These are phyloP conservation scores for Aureobasidium namibiae DNA, from an alignment of 2,329 filamentous ascomycete genomes.

Conservation along the genomic window DNA sequence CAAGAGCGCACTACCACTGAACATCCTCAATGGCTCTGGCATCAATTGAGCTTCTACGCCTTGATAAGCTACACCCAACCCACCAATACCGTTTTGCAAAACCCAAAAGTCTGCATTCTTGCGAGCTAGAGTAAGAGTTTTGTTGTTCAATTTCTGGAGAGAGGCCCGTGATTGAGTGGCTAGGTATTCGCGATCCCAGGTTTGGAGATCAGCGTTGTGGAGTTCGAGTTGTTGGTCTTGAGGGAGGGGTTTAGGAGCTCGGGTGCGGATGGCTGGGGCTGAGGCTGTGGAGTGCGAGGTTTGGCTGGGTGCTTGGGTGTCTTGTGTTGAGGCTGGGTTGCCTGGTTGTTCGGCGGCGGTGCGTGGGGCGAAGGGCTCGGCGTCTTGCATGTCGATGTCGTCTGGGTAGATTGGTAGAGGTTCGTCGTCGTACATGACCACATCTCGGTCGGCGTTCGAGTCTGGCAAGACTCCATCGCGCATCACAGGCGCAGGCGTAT, in stretches of 20 bases:
- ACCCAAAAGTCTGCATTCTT: conserved; percentile 57
- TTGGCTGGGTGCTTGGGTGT: conserved; percentile 15
- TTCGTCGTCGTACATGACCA: conserved; percentile 2
- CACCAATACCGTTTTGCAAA: conserved; percentile 47
- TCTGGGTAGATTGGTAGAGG: not conserved
- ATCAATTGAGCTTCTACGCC: conserved; percentile 30
- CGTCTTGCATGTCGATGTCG: not conserved
- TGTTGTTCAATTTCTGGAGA: conserved; percentile 22
- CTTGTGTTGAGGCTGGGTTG: conserved; percentile 13
- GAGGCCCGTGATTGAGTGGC: not conserved
- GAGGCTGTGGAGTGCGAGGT: conserved; percentile 31
- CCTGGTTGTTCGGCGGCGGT: not conserved
- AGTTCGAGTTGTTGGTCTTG: conserved; percentile 45
- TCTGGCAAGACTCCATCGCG: not conserved
- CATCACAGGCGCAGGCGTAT: not conserved
- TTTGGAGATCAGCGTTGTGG: conserved; percentile 46
- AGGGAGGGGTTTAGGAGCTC: conserved; percentile 33
- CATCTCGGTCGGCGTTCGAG: conserved; percentile 7
- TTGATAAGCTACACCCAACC: conserved; percentile 39
- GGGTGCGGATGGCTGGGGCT: conserved; percentile 34
- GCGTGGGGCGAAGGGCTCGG: not conserved
- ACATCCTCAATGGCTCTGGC: conserved; percentile 47
- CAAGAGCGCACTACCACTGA: conserved; percentile 49
- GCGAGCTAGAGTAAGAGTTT: conserved; percentile 42
- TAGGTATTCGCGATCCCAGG: conserved; percentile 40